Conservation (phyloP, 2,329 filamentous ascomycete species). For the Aspergillus latus region DNA sequence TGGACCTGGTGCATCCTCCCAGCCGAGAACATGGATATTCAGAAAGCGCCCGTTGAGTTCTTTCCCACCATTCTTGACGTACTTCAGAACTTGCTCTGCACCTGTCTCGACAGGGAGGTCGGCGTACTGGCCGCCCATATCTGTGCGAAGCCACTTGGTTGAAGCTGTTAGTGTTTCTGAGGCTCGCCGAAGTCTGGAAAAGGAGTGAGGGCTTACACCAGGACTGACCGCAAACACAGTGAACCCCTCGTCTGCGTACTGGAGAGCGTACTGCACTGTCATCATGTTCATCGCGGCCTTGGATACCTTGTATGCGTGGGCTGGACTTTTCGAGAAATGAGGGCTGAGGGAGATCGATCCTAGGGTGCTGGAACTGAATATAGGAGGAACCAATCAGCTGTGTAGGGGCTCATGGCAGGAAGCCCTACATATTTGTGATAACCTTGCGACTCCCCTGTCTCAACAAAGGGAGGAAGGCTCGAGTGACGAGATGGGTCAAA, state of each 20-base stretch:
- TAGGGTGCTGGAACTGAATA: neutral
- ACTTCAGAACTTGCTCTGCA: constrained; percentile 40
- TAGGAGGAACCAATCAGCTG: neutral
- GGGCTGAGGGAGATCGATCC: constrained; percentile 37
- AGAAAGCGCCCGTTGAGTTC: constrained; percentile 51
- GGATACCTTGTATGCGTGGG: constrained; percentile 46
- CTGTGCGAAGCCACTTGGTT: constrained; percentile 48
- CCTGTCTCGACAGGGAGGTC: constrained; percentile 46
- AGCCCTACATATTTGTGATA: constrained; percentile 46
- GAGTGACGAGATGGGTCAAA: constrained; percentile 42
- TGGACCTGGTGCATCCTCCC: constrained; percentile 36
- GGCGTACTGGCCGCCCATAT: constrained; percentile 42
- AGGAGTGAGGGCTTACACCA: constrained; percentile 38
- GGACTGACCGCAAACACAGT: constrained; percentile 45
- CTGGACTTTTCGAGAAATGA: constrained; percentile 22
- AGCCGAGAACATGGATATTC: constrained; percentile 42
- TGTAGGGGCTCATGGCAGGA: rapidly evolving
- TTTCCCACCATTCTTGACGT: constrained; percentile 45
- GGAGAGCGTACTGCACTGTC: constrained; percentile 34
- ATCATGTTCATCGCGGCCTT: constrained; percentile 53
- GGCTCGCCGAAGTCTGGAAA: neutral
- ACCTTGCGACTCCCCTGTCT: constrained; percentile 43
- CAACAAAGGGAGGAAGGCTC: constrained; percentile 42
- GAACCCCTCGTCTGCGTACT: constrained; percentile 42
- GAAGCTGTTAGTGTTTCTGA: neutral